These are phyloP conservation scores for Elongisporangium senticosum DNA, from an alignment of 352 stramenopile genomes.

Conservation along the genomic window DNA sequence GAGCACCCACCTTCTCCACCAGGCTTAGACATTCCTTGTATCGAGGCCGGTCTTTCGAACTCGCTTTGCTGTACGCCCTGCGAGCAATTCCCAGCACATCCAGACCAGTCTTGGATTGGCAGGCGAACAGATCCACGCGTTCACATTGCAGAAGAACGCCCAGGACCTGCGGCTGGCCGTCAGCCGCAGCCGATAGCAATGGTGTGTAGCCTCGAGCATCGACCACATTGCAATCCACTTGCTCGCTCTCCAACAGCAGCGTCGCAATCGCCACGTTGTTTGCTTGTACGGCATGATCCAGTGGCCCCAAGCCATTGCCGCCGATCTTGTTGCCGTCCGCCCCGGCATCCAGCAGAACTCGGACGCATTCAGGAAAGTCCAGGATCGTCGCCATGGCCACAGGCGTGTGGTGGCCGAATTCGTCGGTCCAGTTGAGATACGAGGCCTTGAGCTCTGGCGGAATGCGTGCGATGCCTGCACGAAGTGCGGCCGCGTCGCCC, in stretches of 20 bases:
- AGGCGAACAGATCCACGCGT: background rate
- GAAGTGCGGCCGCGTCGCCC: conserved; percentile 48
- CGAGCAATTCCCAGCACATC: background rate
- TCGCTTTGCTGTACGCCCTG: background rate
- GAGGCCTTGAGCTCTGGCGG: conserved; percentile 41
- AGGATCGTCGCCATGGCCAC: conserved; percentile 52
- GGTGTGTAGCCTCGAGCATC: conserved; percentile 60
- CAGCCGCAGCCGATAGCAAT: conserved; percentile 15
- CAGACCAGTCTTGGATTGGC: background rate
- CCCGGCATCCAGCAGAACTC: conserved; percentile 45
- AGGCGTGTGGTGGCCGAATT: conserved; percentile 55
- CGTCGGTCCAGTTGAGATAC: conserved; percentile 71
- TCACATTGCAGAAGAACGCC: background rate
- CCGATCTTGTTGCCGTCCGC: conserved; percentile 1
- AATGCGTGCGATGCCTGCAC: conserved; percentile 38
- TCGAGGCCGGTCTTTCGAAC: background rate
- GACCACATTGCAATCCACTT: conserved; percentile 40
- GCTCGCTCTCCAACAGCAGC: background rate
- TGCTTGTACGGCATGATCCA: background rate
- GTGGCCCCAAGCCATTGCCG: background rate
- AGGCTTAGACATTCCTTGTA: background rate
- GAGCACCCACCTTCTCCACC: background rate
- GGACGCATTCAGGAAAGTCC: conserved; percentile 57
- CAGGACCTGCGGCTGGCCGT: background rate
- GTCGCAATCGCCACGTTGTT: background rate